Base-by-base conservation (phyloP, 2,329 filamentous ascomycete genomes). In the Phoma sp. region DNA sequence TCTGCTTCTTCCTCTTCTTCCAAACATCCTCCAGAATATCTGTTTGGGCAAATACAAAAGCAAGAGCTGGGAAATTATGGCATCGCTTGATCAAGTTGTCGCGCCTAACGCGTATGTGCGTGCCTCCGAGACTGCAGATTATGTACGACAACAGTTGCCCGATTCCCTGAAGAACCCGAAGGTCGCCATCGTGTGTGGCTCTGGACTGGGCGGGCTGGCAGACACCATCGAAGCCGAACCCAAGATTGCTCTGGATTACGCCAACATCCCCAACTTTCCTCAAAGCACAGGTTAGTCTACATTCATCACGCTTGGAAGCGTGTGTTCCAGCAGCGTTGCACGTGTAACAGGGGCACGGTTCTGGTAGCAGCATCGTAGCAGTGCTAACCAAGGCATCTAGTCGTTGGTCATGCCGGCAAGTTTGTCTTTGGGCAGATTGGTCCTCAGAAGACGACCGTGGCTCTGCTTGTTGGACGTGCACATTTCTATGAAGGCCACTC, bases 401-500 rank as follows among this genome's bases (percentile, higher is more conserved):
- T 86, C 13, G 73, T 78, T 41, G 86, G 86, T 29, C 86, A 89
- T 80, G 84, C 82, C 55, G 85, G 86, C 42, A 87, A 86, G 68
- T 78, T 89, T 52, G 82, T 88, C 7, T 88, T 88, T 71, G 85
- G 85, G 13, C 77, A 82, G 25, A 78, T 88, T 52, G 82, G 82
- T 2, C 69, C 75, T 14, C 72, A 77, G 39, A 77, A 80, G 59
- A 79, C 80, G 5, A 83, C 85, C 2, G 83, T 83, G 6, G 83
- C 87, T 25, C 77, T 88, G 62, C 82, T 89, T 73, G 84, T 87
- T 57, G 86, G 86, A 59, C 79, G 86, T 67, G 82, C 82, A 62
- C 86, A 88, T 72, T 88, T 86, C 74, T 89, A 88, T 67, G 86
- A 89, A 73, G 86, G 86, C 30, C 83, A 89, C 66, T 80, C 81